These are phyloP conservation scores for Auricularia heimuer DNA, from an alignment of 768 basidiomycete species.

Conservation along the genomic window DNA sequence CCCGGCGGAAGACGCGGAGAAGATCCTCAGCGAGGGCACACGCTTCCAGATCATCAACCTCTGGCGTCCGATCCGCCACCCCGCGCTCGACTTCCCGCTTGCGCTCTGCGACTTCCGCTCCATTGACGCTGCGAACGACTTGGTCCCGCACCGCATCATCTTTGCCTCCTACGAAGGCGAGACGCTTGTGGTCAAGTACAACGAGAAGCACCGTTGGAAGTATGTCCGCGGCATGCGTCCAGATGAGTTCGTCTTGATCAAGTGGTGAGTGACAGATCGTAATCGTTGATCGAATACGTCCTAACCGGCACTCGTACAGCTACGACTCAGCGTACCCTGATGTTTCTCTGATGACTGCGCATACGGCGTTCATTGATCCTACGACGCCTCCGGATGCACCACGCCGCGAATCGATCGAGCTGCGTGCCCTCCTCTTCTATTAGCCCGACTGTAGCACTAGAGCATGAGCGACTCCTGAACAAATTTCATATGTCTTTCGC, in stretches of 20 bases:
- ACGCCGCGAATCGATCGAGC: slow-evolving; percentile 35
- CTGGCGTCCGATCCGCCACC: slow-evolving; percentile 44
- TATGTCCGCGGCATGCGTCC: slow-evolving; percentile 37
- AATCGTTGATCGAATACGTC: too few relatives aligned
- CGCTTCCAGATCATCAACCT: slow-evolving; percentile 44
- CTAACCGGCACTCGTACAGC: not conserved
- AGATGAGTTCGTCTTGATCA: slow-evolving; percentile 43
- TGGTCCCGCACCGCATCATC: slow-evolving; percentile 34
- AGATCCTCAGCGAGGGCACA: slow-evolving; percentile 32
- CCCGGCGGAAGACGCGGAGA: slow-evolving; percentile 34
- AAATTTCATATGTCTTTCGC: too few relatives aligned
- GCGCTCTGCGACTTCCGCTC: slow-evolving; percentile 42
- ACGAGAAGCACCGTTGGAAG: slow-evolving; percentile 41
- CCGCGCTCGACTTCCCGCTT: slow-evolving; percentile 42
- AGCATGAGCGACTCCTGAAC: too few relatives aligned
- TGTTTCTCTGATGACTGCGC: slow-evolving; percentile 48
- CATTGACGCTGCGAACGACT: slow-evolving; percentile 32
- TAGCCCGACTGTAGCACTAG: not conserved
- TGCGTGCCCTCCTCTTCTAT: slow-evolving; percentile 35
- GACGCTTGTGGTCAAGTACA: slow-evolving; percentile 37
- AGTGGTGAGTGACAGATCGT: slow-evolving; percentile 31
- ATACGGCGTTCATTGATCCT: slow-evolving; percentile 52
- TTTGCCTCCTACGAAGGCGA: slow-evolving; percentile 45
- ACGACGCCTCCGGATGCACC: slow-evolving; percentile 40
- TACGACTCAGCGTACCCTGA: slow-evolving; percentile 31